Evolutionary conservation across 2,329 filamentous ascomycete species (phyloP), one percentile per base, ranked within the genome.

Genomic region (Sporothrix dimorphospora): DNA sequence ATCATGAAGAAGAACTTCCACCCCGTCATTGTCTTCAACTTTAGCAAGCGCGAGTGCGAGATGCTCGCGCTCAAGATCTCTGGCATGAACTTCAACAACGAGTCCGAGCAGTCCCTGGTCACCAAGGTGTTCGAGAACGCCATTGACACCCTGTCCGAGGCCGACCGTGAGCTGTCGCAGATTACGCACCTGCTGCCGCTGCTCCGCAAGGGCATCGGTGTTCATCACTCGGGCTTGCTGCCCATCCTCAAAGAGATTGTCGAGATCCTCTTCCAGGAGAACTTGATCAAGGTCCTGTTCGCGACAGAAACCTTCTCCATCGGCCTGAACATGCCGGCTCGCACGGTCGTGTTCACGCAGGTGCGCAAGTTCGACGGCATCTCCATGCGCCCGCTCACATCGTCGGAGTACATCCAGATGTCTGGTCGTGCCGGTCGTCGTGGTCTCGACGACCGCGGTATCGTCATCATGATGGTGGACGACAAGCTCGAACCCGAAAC

Each of bases 401-500:
- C 94, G 1, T 97, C 94, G 12, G 96, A 99, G 78, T 99, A 98
- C 81, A 93, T 99, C 69, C 96, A 99, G 80, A 99, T 99, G 96
- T 97, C 96, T 70, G 96, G 96, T 74, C 93, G 96, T 82, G 96
- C 96, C 73, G 96, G 96, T 79, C 93, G 96, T 87, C 91, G 96
- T 89, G 96, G 96, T 82, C 91, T 99, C 71, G 96, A 99, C 83
- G 94, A 98, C 74, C 92, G 96, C 76, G 96, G 96, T 87, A 97
- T 98, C 77, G 96, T 99, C 76, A 98, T 99, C 80, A 98, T 99
- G 94, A 98, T 99, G 95, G 92, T 99, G 74, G 92, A 97, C 79
- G 93, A 97, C 81, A 94, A 96, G 83, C 95, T 99, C 84, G 96
- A 99, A 78, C 96, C 96, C 1, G 90, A 93, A 1, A 90, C 92